Evolutionary conservation across 2,329 filamentous ascomycete species (phyloP).

Genomic region (Pseudogymnoascus sp.): DNA sequence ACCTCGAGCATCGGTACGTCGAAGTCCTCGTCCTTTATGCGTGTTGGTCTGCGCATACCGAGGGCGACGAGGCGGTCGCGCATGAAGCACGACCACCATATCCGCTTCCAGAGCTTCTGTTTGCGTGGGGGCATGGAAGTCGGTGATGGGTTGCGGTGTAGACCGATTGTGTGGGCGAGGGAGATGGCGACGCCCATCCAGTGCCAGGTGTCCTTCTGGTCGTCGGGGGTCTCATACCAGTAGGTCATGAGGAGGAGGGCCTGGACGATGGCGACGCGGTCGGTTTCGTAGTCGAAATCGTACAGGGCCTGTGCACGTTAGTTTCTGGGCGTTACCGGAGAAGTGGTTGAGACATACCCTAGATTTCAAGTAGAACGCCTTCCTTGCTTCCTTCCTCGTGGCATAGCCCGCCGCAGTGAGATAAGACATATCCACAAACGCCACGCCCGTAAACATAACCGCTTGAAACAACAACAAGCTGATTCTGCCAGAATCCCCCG

Average conservation of each 20-base stretch:
- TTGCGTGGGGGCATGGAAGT: slow-evolving; percentile 66
- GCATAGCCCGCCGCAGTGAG: slow-evolving; percentile 70
- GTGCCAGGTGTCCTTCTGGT: slow-evolving; percentile 97
- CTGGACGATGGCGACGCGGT: slow-evolving; percentile 82
- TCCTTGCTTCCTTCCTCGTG: slow-evolving; percentile 72
- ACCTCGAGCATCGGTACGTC: slow-evolving; percentile 85
- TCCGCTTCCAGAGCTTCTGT: slow-evolving; percentile 83
- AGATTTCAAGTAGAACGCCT: slow-evolving; percentile 81
- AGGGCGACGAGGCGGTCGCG: slow-evolving; percentile 85
- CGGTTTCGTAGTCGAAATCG: slow-evolving; percentile 90
- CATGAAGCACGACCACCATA: slow-evolving; percentile 98
- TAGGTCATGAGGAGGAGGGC: slow-evolving; percentile 88
- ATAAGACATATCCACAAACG: slow-evolving; percentile 75
- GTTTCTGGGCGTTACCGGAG: slow-evolving; percentile 12
- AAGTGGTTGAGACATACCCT: slow-evolving; percentile 50
- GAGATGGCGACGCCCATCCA: slow-evolving; percentile 98
- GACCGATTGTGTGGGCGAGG: slow-evolving; percentile 83
- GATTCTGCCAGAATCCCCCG: slow-evolving; percentile 62
- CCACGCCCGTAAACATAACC: slow-evolving; percentile 87
- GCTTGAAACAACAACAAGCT: slow-evolving; percentile 88
- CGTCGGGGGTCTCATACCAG: slow-evolving; percentile 95
- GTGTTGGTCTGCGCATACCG: slow-evolving; percentile 85
- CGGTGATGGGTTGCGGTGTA: slow-evolving; percentile 77
- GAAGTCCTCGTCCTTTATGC: slow-evolving; percentile 89
- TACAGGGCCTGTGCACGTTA: slow-evolving; percentile 59